Evolutionary conservation across 768 basidiomycete species (phyloP), one percentile per base, ranked within the genome.

Genomic region (Porpolomopsis calyptriformis): DNA sequence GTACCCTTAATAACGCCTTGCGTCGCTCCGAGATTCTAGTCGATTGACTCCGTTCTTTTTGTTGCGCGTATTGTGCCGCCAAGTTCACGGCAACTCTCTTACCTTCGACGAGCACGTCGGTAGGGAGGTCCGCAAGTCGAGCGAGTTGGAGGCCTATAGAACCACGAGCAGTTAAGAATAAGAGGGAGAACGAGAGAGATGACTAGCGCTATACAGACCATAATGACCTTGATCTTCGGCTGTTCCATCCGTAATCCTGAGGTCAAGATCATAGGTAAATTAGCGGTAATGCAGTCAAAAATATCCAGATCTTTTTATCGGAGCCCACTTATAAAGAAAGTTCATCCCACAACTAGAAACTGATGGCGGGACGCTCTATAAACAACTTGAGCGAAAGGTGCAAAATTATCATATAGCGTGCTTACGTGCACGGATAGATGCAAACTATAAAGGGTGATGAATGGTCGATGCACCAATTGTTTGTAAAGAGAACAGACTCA

Each of bases 81-180:
- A 96, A 72, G 7, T 62, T 65, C 11, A 69, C 67, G 2, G 88
- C 76, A 0, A 87, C 76, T 46, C 76, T 67, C 48, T 64, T 73
- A 4, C 75, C 81, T 59, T 85, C 80, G 3, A 55, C 51, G 34
- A 92, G 59, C 10, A 94, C 77, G 39, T 85, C 76, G 0, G 60
- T 51, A 0, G 94, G 94, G 0, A 99, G 68, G 56, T 92, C 89
- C 1, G 90, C 92, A 4, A 94, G 72, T 39, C 78, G 77, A 10
- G 93, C 92, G 22, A 97, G 74, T 53, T 96, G 86, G 9, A 99
- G 68, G 2, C 94, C 93, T 93, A 19, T 27, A 27, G n/a, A 20
- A 45, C 3, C 5, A 16, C 12, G 14, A 31, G 3, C n/a, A 27
- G 11, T 6, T 19, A 45, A n/a, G 33, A 35, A n/a, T n/a, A n/a